These are phyloP conservation scores for Stachybotrys echinatus DNA, from an alignment of 2,329 filamentous ascomycete genomes.

Conservation along the genomic window DNA sequence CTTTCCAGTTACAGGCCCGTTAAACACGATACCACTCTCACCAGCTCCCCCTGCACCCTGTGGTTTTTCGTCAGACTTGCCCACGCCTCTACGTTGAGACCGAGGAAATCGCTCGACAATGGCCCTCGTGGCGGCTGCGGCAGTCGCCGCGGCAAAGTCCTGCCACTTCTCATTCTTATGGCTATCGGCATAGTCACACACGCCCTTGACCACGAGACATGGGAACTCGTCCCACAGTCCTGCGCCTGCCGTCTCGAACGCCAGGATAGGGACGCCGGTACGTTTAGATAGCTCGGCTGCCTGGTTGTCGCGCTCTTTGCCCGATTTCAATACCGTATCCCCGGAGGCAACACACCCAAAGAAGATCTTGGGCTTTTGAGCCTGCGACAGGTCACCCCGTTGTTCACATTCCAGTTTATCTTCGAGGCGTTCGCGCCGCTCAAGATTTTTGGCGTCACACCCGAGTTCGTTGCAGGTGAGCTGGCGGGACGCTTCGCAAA, in stretches of 20 bases:
- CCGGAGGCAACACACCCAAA: conserved; percentile 30
- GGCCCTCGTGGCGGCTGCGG: conserved; percentile 5
- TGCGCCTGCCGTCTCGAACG: conserved; percentile 26
- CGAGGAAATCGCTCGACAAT: conserved; percentile 4
- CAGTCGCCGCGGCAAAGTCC: neutral
- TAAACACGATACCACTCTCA: neutral
- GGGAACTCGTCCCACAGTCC: conserved; percentile 22
- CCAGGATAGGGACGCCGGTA: conserved; percentile 9
- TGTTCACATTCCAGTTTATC: neutral
- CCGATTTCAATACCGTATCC: conserved; percentile 31
- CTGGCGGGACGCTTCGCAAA: neutral
- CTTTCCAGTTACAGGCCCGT: neutral
- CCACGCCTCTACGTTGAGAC: neutral
- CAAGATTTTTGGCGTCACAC: neutral
- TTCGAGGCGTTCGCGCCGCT: neutral
- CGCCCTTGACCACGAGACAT: conserved; percentile 27
- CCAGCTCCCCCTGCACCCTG: neutral
- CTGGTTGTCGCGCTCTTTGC: conserved; percentile 21
- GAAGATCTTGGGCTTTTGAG: conserved; percentile 1
- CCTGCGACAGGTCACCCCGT: neutral
- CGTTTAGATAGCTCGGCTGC: conserved; percentile 12
- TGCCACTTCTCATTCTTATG: conserved; percentile 32
- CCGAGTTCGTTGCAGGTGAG: neutral
- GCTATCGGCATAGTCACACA: conserved; percentile 31
- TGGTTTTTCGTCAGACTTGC: neutral